Conservation (phyloP, 139 green algal genomes). For the Closterium sp. region DNA sequence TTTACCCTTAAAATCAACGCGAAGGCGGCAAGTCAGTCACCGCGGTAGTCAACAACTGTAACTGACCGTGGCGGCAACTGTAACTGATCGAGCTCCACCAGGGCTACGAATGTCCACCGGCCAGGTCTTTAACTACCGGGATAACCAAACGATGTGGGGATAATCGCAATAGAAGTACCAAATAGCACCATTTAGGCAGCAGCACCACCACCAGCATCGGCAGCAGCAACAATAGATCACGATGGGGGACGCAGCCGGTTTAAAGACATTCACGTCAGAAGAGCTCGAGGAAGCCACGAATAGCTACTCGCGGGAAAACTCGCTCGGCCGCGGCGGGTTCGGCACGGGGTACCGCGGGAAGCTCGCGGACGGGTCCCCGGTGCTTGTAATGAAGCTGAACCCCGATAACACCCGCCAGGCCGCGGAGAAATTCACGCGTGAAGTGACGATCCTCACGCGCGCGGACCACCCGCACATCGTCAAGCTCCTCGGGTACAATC, state of each 20-base stretch:
- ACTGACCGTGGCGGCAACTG: too few species aligned
- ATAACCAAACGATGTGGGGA: background rate
- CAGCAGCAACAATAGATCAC: background rate
- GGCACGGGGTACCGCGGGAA: background rate
- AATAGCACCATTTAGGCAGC: background rate
- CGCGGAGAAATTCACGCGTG: background rate
- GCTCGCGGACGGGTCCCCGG: background rate
- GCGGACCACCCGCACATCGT: background rate
- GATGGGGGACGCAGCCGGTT: background rate
- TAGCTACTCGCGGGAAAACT: slow-evolving; percentile 8
- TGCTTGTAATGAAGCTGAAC: slow-evolving; percentile 10
- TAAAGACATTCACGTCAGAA: background rate
- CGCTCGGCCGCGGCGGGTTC: slow-evolving; percentile 4
- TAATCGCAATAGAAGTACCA: background rate
- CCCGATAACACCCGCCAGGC: background rate
- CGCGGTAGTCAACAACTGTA: too few species aligned
- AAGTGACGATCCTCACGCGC: background rate
- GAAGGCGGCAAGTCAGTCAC: too few species aligned
- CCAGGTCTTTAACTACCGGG: background rate
- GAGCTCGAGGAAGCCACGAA: slow-evolving; percentile 19
- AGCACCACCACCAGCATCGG: background rate
- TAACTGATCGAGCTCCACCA: too few species aligned
- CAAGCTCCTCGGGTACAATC: background rate
- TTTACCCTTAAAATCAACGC: background rate
- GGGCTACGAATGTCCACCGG: background rate